Evolutionary conservation across 306 rosid genomes (phyloP), one percentile per base, ranked within the genome.

Genomic region (Castanopsis chinensis): DNA sequence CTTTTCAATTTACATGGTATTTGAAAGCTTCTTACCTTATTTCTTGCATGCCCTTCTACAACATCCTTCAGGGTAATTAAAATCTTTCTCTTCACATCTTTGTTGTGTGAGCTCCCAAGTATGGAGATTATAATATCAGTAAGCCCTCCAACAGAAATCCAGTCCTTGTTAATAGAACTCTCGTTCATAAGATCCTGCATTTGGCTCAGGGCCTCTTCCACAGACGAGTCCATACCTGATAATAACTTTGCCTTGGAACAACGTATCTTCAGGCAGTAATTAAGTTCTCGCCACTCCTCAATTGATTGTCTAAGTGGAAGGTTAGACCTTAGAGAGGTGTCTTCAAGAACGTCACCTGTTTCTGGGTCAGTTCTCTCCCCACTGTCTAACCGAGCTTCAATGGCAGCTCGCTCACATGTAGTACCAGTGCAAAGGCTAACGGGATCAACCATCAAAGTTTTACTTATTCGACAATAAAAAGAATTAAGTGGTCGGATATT

Each of bases 381-480:
- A 65, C 75, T 59, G 13, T 81, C 76, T 73, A 93, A 84, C 97
- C 93, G 87, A 75, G 76, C 80, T 63, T 79, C 79, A 75, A 93
- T 87, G 41, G 98, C 90, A 70, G 88, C 86, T 87, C 93, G 85
- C 89, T 93, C 98, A 73, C 94, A 93, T 60, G 98, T 91, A 59
- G 97, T 93, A 37, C 96, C 96, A 3, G 97, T 93, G 83, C 89
- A 84, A 81, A 93, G 98, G 84, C 96, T 93, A 73, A 91, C 98
- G 35, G 98, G 98, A 83, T 93, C 98, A 37, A 72, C 88, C 98
- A 93, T 93, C 85, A 93, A 92, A 8, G 79, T 79, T 67, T 78
- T 67, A 11, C 79, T 87, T 75, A 93, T 83, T 5, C 86, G 57
- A 56, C 97, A 93, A 63, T 65, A 75, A 83, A 93, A 93, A 73